Base-by-base conservation (phyloP, 139 green algal species). In the Astrephomene gubernaculifera region DNA sequence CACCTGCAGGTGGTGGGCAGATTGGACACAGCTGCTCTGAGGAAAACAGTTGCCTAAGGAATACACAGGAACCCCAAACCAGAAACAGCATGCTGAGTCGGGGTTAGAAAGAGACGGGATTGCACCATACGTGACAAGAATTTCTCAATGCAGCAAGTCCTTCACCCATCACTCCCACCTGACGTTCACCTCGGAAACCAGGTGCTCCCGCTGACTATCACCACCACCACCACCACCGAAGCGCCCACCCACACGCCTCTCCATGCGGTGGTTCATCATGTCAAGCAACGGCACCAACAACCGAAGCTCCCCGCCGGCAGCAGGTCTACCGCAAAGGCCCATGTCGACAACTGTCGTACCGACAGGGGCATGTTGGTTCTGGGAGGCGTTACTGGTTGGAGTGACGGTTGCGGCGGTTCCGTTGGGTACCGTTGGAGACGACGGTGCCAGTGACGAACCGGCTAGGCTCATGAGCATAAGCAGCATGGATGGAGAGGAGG, bases 211-310 rank as follows among this genome's bases (percentile, higher is more conserved):
- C 1, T 33, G 10, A 4, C 31, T 33, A 12, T 33, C 31, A 41
- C 31, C 9, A 39, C 36, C 21, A 21, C 67, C 36, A 31, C 36
- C 67, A 8, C 67, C 12, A 53, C 67, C 36, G 5, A 17, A 29
- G 27, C 39, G n/a, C 38, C 54, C 36, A 10, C 74, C 27, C 35
- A n/a, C 36, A 4, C 27, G 25, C 54, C 36, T 54, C 17, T 24
- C 35, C 60, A 33, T 22, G 3, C 52, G 31, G 49, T 82, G 74
- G 38, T 82, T 82, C 21, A 82, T 82, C 38, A 82, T 14, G 54
- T 82, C 74, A 54, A 71, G 57, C 57, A 82, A 39, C 9, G 74
- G 74, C 57, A 82, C 74, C 54, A 82, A 38, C 54, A 82, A 44
- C 4, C 74, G 54, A 38, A 82, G 25, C 57, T 82, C 43, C 35